Base-by-base conservation (phyloP, 1,284 basidiomycete genomes). In the Ustilago loliicola region DNA sequence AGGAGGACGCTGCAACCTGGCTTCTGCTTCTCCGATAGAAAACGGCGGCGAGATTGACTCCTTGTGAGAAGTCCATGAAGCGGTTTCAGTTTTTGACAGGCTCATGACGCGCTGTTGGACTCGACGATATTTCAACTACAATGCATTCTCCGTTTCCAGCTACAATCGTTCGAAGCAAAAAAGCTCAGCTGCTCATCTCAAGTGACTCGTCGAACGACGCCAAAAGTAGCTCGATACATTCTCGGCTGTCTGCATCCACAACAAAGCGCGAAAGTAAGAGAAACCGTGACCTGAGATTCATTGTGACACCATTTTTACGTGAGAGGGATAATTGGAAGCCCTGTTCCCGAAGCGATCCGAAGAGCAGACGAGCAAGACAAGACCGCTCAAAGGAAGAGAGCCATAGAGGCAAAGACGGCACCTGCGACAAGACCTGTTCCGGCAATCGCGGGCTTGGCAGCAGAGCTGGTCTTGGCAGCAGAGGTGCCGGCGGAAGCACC, bases 391-490 rank as follows among this genome's bases (percentile, higher is more conserved):
- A 71, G 59, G 17, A 71, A 50, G 13, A 66, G 42, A 15, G 63
- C 30, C 11, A 66, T 19, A 11, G 45, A 38, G 30, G 63, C 64
- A 23, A 66, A 54, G 47, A 66, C 29, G 36, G 64, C 58, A 29
- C 59, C 63, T 51, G 64, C 63, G 9, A 63, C 17, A 21, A 62
- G 38, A 23, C 69, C 64, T 9, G 55, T 66, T 19, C 50, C 60
- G 2, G 55, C 68, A 25, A 71, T 17, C 25, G 62, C 23, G 2
- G 69, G 63, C 56, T 66, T 66, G 11, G 52, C 64, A 55, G 58
- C 60, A 3, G 60, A 38, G 55, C 61, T 72, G 60, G 64, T 62
- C 60, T 72, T 72, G 50, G 64, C 63, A 1, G 60, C 36, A 5
- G 59, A 27, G n/a, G 54, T 56, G 11, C 54, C 58, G 29, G 56